Evolutionary conservation across 78 protist species (phyloP), one percentile per base, ranked within the genome.

Genomic region (Dictyostelium brefeldianum): DNA sequence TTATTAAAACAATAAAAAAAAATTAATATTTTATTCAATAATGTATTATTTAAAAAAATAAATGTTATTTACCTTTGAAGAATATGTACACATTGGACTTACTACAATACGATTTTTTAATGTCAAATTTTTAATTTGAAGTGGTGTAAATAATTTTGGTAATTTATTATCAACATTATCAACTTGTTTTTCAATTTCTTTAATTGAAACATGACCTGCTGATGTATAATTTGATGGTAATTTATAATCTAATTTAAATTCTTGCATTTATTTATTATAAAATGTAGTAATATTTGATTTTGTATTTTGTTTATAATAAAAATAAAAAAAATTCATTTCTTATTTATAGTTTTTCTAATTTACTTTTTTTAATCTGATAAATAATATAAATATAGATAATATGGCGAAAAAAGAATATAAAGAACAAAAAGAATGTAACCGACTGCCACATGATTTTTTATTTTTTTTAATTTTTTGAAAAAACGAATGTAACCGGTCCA

Each of bases 21-120:
- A 15, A 15, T 22, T 7, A 31, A 71, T 71, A 43, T 6, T 43
- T 14, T 71, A 4, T n/a, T 31, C 12, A 12, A 62, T 62, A 5
- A 29, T 5, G 2, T 29, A 20, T 43, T 20, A 9, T 59, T 14
- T n/a, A n/a, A n/a, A n/a, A n/a, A n/a, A n/a, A n/a, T n/a, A n/a
- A n/a, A n/a, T n/a, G n/a, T n/a, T n/a, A n/a, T n/a, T 36, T 36
- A 36, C 43, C 2, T 36, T 36, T 36, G 54, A 46, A 12, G 27
- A 27, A 80, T 64, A 80, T 46, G 18, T n/a, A 31, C 79, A 81
- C 91, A 83, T 83, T 69, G 91, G 91, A 9, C 80, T 67, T 3
- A 83, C 91, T 1, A 71, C 91, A 17, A 83, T 71, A 36, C 91
- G 54, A 73, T 83, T 83, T 64, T 83, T 83, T 53, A 83, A 31